Evolutionary conservation across 371 early-diverging fungal species (phyloP).

Genomic region (Catenaria anguillulae): DNA sequence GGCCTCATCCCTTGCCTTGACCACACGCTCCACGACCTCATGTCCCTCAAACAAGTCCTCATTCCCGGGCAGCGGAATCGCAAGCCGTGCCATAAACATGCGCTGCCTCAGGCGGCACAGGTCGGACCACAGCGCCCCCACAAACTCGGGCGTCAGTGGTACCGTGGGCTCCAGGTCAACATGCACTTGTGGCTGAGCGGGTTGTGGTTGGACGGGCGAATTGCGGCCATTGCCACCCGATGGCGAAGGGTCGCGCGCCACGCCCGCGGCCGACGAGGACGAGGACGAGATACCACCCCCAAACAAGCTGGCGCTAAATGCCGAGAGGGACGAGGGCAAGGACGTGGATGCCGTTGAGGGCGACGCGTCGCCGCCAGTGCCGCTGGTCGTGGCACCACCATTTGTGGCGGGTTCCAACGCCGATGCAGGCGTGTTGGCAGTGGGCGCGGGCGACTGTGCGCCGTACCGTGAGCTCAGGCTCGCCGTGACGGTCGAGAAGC

Average conservation of each 20-base stretch:
- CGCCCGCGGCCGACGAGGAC: background rate
- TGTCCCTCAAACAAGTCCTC: background rate
- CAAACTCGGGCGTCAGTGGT: background rate
- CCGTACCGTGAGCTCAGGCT: background rate
- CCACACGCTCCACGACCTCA: background rate
- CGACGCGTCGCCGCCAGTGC: background rate
- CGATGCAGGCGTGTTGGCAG: background rate
- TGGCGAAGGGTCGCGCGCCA: background rate
- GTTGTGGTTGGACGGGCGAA: background rate
- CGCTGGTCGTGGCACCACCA: background rate
- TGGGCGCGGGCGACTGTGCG: background rate
- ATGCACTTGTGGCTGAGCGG: too few species aligned
- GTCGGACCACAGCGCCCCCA: slow-evolving; percentile 2
- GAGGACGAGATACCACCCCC: too few species aligned
- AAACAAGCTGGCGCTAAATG: too few species aligned
- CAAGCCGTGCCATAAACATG: background rate
- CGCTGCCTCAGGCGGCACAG: slow-evolving; percentile 1
- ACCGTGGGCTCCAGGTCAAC: background rate
- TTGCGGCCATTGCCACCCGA: background rate
- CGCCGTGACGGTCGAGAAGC: background rate
- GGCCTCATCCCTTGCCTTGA: too few species aligned
- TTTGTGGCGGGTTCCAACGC: background rate
- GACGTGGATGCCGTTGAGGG: background rate
- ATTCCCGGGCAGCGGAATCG: background rate
- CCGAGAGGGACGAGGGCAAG: too few species aligned